These are phyloP conservation scores for Termitomyces sp. DNA, from an alignment of 768 basidiomycete species.

Conservation along the genomic window DNA sequence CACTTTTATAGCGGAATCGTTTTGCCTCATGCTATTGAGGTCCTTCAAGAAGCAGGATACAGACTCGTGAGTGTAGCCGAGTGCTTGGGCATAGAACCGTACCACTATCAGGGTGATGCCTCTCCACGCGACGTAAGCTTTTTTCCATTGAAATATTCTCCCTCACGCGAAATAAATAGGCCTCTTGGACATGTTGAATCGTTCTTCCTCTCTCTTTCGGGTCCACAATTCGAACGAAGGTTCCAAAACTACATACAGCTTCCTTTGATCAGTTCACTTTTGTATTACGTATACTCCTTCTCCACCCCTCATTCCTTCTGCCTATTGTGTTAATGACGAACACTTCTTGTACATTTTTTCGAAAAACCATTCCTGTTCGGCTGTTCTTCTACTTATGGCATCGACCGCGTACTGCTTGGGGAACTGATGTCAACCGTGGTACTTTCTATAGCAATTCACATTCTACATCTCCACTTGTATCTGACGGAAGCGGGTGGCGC, in stretches of 20 bases:
- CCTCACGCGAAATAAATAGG: background rate
- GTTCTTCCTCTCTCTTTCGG: too few species aligned
- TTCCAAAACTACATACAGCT: background rate
- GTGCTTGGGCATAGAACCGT: slow-evolving; percentile 32
- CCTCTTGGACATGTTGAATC: slow-evolving; percentile 1
- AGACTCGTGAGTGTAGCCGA: slow-evolving; percentile 36
- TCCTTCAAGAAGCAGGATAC: slow-evolving; percentile 35
- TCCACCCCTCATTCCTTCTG: background rate
- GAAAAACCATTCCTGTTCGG: too few species aligned
- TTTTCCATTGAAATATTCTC: background rate
- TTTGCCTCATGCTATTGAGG: slow-evolving; percentile 32
- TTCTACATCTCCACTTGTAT: background rate
- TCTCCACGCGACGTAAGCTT: slow-evolving; percentile 27
- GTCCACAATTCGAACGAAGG: background rate
- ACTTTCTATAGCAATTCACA: background rate
- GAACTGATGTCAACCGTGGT: background rate
- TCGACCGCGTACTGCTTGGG: background rate
- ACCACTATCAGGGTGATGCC: slow-evolving; percentile 28
- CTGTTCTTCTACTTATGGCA: background rate
- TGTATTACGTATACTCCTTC: background rate
- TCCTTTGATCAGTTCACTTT: background rate
- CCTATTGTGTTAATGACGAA: background rate
- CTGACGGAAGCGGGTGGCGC: background rate
- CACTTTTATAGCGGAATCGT: slow-evolving; percentile 22
- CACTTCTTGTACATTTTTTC: background rate